A percentile compares a stretch with the other conserved stretches of the same genome.
These are phyloP conservation scores for Ceratobasidium sp. DNA, from an alignment of 1,284 basidiomycete species.

Conservation along the genomic window DNA sequence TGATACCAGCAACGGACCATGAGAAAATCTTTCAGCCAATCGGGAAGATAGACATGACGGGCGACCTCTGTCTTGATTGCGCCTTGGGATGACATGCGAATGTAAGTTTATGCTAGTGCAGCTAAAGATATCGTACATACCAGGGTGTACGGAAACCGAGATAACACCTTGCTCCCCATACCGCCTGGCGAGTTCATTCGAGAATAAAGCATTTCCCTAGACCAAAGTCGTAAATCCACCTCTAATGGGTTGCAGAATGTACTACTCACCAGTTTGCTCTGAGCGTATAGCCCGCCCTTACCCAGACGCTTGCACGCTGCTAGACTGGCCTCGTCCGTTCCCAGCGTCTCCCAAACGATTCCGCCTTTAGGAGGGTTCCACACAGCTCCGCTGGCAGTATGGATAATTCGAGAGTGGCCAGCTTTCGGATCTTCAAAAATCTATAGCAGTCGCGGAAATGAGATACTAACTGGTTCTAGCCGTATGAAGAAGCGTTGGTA, in stretches of 20 bases:
- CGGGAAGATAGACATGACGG: too few relatives aligned
- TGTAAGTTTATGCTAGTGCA: too few relatives aligned
- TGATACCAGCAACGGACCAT: not conserved
- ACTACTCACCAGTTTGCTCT: slow-evolving; percentile 64
- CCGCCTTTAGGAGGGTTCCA: slow-evolving; percentile 54
- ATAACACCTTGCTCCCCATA: slow-evolving; percentile 48
- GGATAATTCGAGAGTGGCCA: slow-evolving; percentile 65
- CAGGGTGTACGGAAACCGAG: slow-evolving; percentile 47
- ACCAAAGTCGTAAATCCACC: not conserved
- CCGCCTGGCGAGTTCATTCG: slow-evolving; percentile 46
- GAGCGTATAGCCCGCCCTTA: slow-evolving; percentile 57
- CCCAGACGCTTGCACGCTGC: slow-evolving; percentile 51
- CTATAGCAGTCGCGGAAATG: not conserved
- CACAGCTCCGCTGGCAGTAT: slow-evolving; percentile 60
- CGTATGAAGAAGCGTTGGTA: slow-evolving; percentile 64
- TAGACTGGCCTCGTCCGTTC: slow-evolving; percentile 55
- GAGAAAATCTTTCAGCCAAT: too few relatives aligned
- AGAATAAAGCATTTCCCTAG: slow-evolving; percentile 45
- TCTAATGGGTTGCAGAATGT: not conserved
- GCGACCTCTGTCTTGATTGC: not conserved
- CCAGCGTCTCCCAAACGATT: slow-evolving; percentile 58
- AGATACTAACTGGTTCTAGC: slow-evolving; percentile 51
- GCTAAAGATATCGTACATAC: slow-evolving; percentile 4
- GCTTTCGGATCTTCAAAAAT: slow-evolving; percentile 47
- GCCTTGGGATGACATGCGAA: slow-evolving; percentile 41